Evolutionary conservation across 768 basidiomycete genomes (phyloP), one percentile per base, ranked within the genome.

Genomic region (Russula abietina): DNA sequence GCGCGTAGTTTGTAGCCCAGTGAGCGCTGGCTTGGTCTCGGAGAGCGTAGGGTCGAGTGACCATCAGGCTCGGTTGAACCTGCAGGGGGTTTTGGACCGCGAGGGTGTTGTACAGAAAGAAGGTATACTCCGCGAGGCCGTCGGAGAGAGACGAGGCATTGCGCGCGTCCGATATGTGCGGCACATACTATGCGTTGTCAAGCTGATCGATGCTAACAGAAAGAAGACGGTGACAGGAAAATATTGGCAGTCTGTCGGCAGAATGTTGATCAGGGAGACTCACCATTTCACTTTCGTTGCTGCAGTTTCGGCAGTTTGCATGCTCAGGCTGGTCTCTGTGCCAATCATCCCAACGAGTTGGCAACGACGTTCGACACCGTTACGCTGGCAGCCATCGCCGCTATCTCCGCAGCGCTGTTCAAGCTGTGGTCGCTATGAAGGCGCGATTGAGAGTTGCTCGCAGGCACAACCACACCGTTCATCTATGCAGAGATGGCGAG

Each of bases 111-210:
- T n/a, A n/a, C n/a, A n/a, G n/a, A n/a, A n/a, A n/a, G n/a, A n/a
- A n/a, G n/a, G n/a, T 87, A 73, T 91, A 93, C 0, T 83, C 77
- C 0, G 88, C 85, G 56, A 95, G 87, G 1, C 93, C 94, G 68
- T 94, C 92, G 64, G 89, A 91, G 2, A 99, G 76, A 0, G 91
- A 89, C 81, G 11, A 98, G 80, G 69, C 89, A 94, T 69, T 82
- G 72, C 98, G 98, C 4, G 89, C 81, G 61, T 99, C 97, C 0
- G 96, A 96, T 57, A 98, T 94, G 0, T 85, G 80, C 0, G 97
- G 96, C 0, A 93, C 85, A 68, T 99, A 96, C 0, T n/a, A n/a
- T n/a, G 93, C 89, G 73, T 98, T 99, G 76, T 98, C 96, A 12
- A 98, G 83, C 73, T 98, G 97, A 72, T 99, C 97, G 68, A 99